These are phyloP conservation scores for Lyophyllum decastes DNA, from an alignment of 768 basidiomycete species.

Conservation along the genomic window DNA sequence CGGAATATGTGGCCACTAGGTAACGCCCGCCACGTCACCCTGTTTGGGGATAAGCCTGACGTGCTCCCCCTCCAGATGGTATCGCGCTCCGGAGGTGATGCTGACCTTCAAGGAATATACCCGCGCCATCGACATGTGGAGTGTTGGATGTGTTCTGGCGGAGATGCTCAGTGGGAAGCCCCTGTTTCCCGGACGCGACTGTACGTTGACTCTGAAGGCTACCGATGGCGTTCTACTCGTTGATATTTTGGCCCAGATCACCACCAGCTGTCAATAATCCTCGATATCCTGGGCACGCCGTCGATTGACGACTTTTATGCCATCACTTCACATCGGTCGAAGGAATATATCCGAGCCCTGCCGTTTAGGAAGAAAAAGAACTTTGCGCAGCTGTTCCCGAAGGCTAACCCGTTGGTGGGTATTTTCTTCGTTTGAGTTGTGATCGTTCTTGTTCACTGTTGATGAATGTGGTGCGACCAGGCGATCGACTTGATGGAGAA, in stretches of 20 bases:
- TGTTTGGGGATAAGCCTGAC: background rate
- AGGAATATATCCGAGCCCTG: slow-evolving; percentile 87
- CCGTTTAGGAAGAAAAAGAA: slow-evolving; percentile 83
- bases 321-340: slow-evolving; percentile 74
- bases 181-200: slow-evolving; percentile 93
- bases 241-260: slow-evolving; percentile 56
- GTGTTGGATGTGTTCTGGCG: slow-evolving; percentile 83
- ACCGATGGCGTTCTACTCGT: background rate
- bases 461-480: slow-evolving; percentile 26
- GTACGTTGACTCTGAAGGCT: slow-evolving; percentile 45
- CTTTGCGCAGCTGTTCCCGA: slow-evolving; percentile 70
- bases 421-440: too few relatives aligned
- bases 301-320: slow-evolving; percentile 94
- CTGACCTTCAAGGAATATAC: slow-evolving; percentile 97
- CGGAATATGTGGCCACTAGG: slow-evolving; percentile 95
- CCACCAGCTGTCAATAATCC: slow-evolving; percentile 89
- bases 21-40: slow-evolving; percentile 28
- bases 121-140: slow-evolving; percentile 84
- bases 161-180: slow-evolving; percentile 94
- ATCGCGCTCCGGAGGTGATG: slow-evolving; percentile 98
- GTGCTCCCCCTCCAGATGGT: slow-evolving; percentile 64
- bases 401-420: slow-evolving; percentile 67
- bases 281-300: slow-evolving; percentile 91
- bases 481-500: slow-evolving; percentile 80
- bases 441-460: background rate